phyloP scores from a whole-genome alignment of 257 asterid species.

The Solanum paucissectum region DNA sequence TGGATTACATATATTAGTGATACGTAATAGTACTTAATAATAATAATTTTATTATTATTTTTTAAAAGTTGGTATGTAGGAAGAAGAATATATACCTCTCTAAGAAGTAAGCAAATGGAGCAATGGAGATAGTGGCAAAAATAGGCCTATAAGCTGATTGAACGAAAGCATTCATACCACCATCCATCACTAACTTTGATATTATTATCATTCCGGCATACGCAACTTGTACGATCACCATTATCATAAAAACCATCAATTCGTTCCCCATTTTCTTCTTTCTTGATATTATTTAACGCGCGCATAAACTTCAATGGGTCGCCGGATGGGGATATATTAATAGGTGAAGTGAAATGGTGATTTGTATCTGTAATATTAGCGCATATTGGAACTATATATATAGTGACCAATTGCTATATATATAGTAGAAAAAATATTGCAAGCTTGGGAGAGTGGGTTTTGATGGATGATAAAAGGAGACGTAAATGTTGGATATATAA shows the following conservation, averaged over 20 bases:
- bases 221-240: conserved; percentile 66
- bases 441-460: neutral
- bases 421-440: neutral
- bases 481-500: neutral
- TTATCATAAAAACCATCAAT: conserved; percentile 34
- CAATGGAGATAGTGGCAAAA: conserved; percentile 45
- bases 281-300: neutral
- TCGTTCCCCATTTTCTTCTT: conserved; percentile 23
- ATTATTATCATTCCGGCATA: conserved; percentile 78
- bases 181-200: conserved; percentile 75
- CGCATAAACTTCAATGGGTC: neutral
- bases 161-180: conserved; percentile 81
- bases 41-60: too few species aligned
- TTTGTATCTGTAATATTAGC: neutral
- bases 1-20: neutral
- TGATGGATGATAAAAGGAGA: neutral
- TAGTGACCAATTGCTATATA: neutral
- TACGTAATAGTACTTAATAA: too few species aligned
- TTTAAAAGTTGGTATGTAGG: neutral
- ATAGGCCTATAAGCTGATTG: conserved; percentile 82
- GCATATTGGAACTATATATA: neutral
- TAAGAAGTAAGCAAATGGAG: conserved; percentile 58
- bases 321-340: neutral
- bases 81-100: conserved; percentile 44
- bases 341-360: neutral